These are phyloP conservation scores for Trichoderma pleuroti DNA, from an alignment of 2,329 filamentous ascomycete species.

Conservation along the genomic window DNA sequence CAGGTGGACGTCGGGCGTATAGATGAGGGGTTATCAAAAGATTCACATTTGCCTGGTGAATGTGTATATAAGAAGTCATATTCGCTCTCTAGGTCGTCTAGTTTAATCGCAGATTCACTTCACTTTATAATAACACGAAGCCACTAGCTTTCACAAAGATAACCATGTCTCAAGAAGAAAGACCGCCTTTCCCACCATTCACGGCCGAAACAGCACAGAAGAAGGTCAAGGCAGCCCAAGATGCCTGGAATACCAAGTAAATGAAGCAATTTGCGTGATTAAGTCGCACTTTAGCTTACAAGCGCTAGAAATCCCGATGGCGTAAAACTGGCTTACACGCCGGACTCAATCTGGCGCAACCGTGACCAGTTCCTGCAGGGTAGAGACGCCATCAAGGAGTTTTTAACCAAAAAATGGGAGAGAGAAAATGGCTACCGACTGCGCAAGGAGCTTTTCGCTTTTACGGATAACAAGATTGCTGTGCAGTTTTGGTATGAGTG, in stretches of 20 bases:
- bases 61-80: background rate
- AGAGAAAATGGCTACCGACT: slow-evolving; percentile 68
- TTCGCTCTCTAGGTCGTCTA: background rate
- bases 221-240: slow-evolving; percentile 85
- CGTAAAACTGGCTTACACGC: slow-evolving; percentile 71
- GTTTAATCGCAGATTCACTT: background rate
- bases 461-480: slow-evolving; percentile 69
- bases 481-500: slow-evolving; percentile 92
- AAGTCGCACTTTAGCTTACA: background rate
- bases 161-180: slow-evolving; percentile 18
- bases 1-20: background rate
- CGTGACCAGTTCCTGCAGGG: slow-evolving; percentile 66
- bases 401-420: slow-evolving; percentile 71
- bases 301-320: slow-evolving; percentile 54
- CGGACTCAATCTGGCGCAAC: slow-evolving; percentile 77
- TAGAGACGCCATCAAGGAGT: slow-evolving; percentile 61
- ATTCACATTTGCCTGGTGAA: background rate
- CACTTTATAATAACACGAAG: background rate
- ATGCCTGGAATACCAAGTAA: slow-evolving; percentile 76
- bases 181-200: slow-evolving; percentile 64
- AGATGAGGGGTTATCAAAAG: background rate
- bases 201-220: slow-evolving; percentile 64
- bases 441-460: slow-evolving; percentile 80
- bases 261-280: slow-evolving; percentile 14
- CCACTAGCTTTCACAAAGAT: background rate